Evolutionary conservation across 805 yeast species (phyloP).

Genomic region (Yamadazyma laniorum): DNA sequence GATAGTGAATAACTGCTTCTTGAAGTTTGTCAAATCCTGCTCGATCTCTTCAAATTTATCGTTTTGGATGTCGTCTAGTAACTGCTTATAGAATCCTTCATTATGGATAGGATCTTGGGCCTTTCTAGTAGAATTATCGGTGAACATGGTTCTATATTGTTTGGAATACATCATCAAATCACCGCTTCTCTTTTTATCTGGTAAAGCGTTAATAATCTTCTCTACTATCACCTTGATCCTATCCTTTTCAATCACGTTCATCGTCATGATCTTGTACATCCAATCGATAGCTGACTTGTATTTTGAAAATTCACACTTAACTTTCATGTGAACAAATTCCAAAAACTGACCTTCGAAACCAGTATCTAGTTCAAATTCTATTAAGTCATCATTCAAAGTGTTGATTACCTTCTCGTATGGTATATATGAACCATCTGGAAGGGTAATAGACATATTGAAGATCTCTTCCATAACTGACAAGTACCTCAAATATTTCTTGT

Average conservation of each 20-base stretch:
- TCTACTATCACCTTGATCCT: slow-evolving; percentile 68
- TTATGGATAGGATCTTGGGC: slow-evolving; percentile 64
- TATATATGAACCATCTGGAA: slow-evolving; percentile 47
- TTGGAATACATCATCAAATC: slow-evolving; percentile 63
- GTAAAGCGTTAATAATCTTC: slow-evolving; percentile 55
- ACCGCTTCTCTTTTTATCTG: slow-evolving; percentile 65
- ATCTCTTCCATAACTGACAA: slow-evolving; percentile 62
- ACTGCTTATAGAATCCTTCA: slow-evolving; percentile 52
- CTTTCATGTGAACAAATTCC: slow-evolving; percentile 61
- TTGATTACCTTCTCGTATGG: slow-evolving; percentile 78
- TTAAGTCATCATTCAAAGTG: slow-evolving; percentile 68
- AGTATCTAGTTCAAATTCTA: slow-evolving; percentile 53
- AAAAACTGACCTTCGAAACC: slow-evolving; percentile 61
- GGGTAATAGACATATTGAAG: slow-evolving; percentile 67
- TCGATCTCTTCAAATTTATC: slow-evolving; percentile 52
- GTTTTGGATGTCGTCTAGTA: slow-evolving; percentile 47
- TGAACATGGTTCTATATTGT: slow-evolving; percentile 51
- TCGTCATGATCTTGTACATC: slow-evolving; percentile 64
- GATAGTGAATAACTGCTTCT: slow-evolving; percentile 50
- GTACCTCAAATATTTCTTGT: slow-evolving; percentile 56
- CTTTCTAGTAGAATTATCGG: slow-evolving; percentile 60
- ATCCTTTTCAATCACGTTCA: slow-evolving; percentile 67
- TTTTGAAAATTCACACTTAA: slow-evolving; percentile 60
- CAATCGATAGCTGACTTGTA: slow-evolving; percentile 73
- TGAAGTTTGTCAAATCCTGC: slow-evolving; percentile 50